A percentile compares a stretch with the other conserved stretches of the same genome.
Conservation (phyloP, 1,284 basidiomycete species). For the Ceratorhiza oryzae-sativae region DNA sequence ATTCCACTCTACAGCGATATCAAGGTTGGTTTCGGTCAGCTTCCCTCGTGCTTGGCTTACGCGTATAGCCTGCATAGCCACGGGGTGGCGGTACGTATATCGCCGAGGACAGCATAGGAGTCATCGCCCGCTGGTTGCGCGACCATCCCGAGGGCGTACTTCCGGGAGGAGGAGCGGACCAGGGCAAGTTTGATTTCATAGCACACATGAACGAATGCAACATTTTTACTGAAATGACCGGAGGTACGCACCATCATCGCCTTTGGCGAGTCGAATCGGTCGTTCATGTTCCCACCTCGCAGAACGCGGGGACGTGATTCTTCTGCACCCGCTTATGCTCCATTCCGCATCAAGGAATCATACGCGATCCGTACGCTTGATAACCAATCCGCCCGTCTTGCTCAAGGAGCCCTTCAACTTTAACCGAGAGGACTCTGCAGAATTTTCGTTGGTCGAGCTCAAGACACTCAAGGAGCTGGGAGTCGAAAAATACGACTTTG, state of each 20-base stretch:
- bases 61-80: too few species aligned
- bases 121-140: slow-evolving; percentile 42
- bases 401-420: slow-evolving; percentile 64
- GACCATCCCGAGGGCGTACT: slow-evolving; percentile 43
- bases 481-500: slow-evolving; percentile 29
- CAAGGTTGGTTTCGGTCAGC: slow-evolving; percentile 5
- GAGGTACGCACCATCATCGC: slow-evolving; percentile 23
- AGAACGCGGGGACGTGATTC: slow-evolving; percentile 61
- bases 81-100: slow-evolving; percentile 44
- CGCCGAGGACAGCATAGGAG: slow-evolving; percentile 41
- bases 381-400: slow-evolving; percentile 67
- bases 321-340: slow-evolving; percentile 69
- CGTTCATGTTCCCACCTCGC: too few species aligned
- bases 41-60: too few species aligned
- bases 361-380: slow-evolving; percentile 60
- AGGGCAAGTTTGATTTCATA: slow-evolving; percentile 40
- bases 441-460: slow-evolving; percentile 60
- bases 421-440: slow-evolving; percentile 55
- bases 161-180: slow-evolving; percentile 37
- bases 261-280: too few species aligned
- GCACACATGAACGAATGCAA: slow-evolving; percentile 40
- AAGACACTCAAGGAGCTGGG: slow-evolving; percentile 63
- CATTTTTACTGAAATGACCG: slow-evolving; percentile 42
- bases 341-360: slow-evolving; percentile 69
- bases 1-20: slow-evolving; percentile 44